Base-by-base conservation (phyloP, 78 protist species). In the Reticulomyxa filosa region DNA sequence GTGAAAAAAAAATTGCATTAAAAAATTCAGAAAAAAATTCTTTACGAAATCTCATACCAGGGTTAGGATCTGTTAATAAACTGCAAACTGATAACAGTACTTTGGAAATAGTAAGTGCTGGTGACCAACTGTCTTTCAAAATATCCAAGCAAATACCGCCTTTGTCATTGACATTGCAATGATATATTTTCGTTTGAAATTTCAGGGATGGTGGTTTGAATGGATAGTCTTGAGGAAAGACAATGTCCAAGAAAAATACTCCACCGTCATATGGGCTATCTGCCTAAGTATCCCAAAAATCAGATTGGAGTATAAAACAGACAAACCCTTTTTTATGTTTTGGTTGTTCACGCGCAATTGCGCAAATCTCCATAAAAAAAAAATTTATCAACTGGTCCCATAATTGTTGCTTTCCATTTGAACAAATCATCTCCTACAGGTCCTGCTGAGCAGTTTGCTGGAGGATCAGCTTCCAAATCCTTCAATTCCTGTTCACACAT, bases 371-470 rank as follows among this genome's bases (percentile, higher is more conserved):
- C n/a, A n/a, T n/a, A n/a, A n/a, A n/a, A n/a, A n/a, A n/a, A n/a
- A n/a, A n/a, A n/a, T n/a, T 27, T 25, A 17, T 71, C 76, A 17
- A 35, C 23, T 5, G 76, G 80, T 3, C 92, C 93, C 82, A 77
- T 70, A 74, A 87, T 82, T 57, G 89, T 83, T 4, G 89, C 98
- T 27, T 71, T 53, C 98, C 96, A 93, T 56, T 82, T 82, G 66
- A 82, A 88, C 34, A 89, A 11, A 65, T 93, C 94, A 8, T 77
- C 87, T 10, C 74, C 70, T 29, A 69, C 62, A 17, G 95, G 96
- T 2, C 94, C 96, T 0, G 93, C 94, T 13, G 86, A 73, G 74
- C 88, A 83, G 75, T 81, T 79, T 57, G 85, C 70, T 7, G 93
- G 95, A 26, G 98, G 96, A 38, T 89, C 95, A 26, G 73, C 72